Evolutionary conservation across 2,329 filamentous ascomycete genomes (phyloP), one percentile per base, ranked within the genome.

Genomic region (Albophoma yamanashiensis): DNA sequence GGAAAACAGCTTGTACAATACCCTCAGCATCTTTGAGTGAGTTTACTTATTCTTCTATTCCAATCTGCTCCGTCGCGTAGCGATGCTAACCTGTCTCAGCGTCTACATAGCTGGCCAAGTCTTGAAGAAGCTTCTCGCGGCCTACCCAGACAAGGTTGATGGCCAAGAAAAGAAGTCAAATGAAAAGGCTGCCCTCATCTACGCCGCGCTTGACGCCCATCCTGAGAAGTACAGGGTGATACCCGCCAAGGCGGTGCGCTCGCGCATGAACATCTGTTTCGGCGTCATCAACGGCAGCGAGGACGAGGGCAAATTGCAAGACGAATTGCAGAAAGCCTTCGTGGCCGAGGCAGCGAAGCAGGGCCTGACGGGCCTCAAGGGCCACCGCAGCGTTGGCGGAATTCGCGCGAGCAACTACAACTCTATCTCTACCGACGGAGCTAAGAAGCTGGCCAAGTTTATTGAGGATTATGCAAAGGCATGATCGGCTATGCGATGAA

Each of bases 1-100:
- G 80, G 95, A 95, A 77, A 94, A 96, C 78, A 94, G 89, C 67
- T 81, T 97, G 36, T 97, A 97, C 79, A 97, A 97, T 76, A 97
- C 93, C 0, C 78, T 97, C 14, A 92, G 91, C 68, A 96, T 97
- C 69, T 96, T 97, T 69, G 92, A 85, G 83, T 85, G 73, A 69
- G 82, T 75, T 4, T 1, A 40, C 75, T 4, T 1, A 40, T 2
- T n/a, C 34, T 27, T 20, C 11, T 50, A 9, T 22, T 20, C 12
- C 22, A 47, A 3, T 27, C 9, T 15, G 25, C 22, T 27, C 22
- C 2, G 22, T 15, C n/a, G 43, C 12, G 22, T 15, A 15, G 22
- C n/a, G 31, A 39, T 31, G 43, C 56, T 61, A 43, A 57, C 36
- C 17, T 25, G 15, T 22, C 27, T 52, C 58, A 85, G 93, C 72